Conservation (phyloP, 2,329 filamentous ascomycete species). For the Fusarium begoniae region DNA sequence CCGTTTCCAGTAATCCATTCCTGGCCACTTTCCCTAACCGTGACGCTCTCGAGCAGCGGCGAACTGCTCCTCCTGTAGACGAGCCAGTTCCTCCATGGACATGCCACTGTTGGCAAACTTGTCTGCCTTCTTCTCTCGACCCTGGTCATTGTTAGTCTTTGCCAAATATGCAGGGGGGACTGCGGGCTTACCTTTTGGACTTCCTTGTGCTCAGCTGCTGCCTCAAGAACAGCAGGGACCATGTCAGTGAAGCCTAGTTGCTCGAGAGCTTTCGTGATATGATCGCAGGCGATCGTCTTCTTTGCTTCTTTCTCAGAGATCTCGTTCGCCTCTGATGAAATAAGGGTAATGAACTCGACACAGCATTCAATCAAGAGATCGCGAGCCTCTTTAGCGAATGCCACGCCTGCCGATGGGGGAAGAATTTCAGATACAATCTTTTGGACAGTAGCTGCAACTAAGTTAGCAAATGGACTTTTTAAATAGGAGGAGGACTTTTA, state of each 20-base stretch:
- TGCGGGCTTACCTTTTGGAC: constrained; percentile 78
- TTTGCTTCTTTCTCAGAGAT: constrained; percentile 99
- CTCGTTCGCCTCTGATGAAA: constrained; percentile 98
- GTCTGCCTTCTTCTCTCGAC: constrained; percentile 94
- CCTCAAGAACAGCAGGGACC: constrained; percentile 84
- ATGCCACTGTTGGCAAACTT: constrained; percentile 96
- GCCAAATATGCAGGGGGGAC: neutral
- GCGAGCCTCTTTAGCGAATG: constrained; percentile 93
- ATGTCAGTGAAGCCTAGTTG: constrained; percentile 94
- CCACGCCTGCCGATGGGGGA: constrained; percentile 75
- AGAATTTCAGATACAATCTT: constrained; percentile 96
- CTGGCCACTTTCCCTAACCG: constrained; percentile 29
- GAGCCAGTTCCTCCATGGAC: constrained; percentile 87
- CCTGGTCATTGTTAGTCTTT: constrained; percentile 65
- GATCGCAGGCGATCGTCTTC: constrained; percentile 98
- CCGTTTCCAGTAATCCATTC: constrained; percentile 10
- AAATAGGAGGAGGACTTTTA: neutral
- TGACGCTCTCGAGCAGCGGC: constrained; percentile 68
- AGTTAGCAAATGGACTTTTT: constrained; percentile 41
- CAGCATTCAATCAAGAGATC: constrained; percentile 98
- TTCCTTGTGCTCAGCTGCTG: constrained; percentile 91
- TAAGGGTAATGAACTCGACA: constrained; percentile 97
- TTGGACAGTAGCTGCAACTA: constrained; percentile 68
- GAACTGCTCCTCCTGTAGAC: constrained; percentile 92
- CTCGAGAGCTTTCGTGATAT: constrained; percentile 93